Base-by-base conservation (phyloP, 805 yeast species). In the Candida sithepensis region DNA sequence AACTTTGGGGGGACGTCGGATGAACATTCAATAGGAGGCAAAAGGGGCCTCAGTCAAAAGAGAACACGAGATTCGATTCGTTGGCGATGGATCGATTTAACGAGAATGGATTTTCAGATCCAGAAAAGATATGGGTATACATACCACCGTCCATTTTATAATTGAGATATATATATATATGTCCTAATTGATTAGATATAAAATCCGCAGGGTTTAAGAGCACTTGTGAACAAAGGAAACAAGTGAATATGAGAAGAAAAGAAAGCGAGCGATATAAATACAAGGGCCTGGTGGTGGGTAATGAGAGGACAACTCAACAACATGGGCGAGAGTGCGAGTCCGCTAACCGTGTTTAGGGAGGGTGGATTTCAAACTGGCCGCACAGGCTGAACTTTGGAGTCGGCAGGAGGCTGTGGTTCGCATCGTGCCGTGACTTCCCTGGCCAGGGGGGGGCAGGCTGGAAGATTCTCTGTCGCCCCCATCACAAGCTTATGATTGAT, bases 61-160 rank as follows among this genome's bases (percentile, higher is more conserved):
- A 30, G 8, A 26, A 26, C 30, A 26, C 30, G 30, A 26, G 30
- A 26, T 26, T 26, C 8, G n/a, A 32, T 6, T 32, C 12, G 14
- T 14, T 32, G 36, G 36, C 16, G 14, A 5, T 32, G 14, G 36
- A 18, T 32, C 6, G 36, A 14, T 32, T 34, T 34, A 12, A 2
- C 34, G 13, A 19, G 18, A 34, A 30, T 34, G 23, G 19, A 44
- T 43, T 42, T 13, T 18, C 24, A 23, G n/a, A 22, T 6, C 9
- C 20, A 21, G 20, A 12, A 19, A 18, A 21, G 30, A 21, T 21
- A 20, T 24, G 10, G 30, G n/a, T 18, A 19, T 45, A 77, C 81
- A 68, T 77, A 77, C 81, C 80, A 68, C 80, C 79, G 76, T 77
- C 82, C 82, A 77, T 77, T 62, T 68, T 75, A 70, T 60, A 50